phyloP scores from a whole-genome alignment of 2,329 filamentous ascomycete genomes.

The Colletotrichum spaethianum region DNA sequence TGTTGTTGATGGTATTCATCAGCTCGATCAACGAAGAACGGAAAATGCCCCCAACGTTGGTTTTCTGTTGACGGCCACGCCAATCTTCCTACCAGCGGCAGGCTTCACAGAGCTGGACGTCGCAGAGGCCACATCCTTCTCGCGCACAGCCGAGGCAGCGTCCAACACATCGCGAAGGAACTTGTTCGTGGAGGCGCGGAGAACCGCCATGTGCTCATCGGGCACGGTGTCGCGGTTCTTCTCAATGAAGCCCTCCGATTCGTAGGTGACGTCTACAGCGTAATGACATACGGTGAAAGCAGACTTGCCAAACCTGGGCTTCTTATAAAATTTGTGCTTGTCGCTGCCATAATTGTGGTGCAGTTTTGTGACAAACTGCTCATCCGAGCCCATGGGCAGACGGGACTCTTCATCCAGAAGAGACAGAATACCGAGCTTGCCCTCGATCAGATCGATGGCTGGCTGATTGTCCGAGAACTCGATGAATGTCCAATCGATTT shows the following conservation, averaged over 20 bases:
- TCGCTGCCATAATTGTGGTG: conserved; percentile 92
- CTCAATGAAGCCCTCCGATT: conserved; percentile 99
- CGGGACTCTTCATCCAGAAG: conserved; percentile 96
- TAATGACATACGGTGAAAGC: conserved; percentile 99
- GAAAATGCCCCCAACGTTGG: conserved; percentile 99
- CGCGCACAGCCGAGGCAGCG: conserved; percentile 86
- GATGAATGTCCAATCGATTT: conserved; percentile 99
- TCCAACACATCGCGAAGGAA: conserved; percentile 90
- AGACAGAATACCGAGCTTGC: conserved; percentile 92
- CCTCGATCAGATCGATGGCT: conserved; percentile 98
- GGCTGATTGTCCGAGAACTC: conserved; percentile 99
- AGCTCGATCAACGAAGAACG: conserved; percentile 98
- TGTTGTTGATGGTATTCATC: conserved; percentile 98
- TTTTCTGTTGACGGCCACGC: conserved; percentile 94
- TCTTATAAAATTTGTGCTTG: conserved; percentile 98
- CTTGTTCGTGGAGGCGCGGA: conserved; percentile 85
- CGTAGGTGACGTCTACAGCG: conserved; percentile 97
- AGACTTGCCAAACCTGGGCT: conserved; percentile 96
- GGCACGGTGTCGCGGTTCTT: conserved; percentile 99
- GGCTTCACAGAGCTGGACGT: conserved; percentile 82
- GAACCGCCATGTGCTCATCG: conserved; percentile 96
- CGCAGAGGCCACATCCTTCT: conserved; percentile 83
- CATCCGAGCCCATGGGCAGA: conserved; percentile 96
- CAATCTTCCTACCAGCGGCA: conserved; percentile 86
- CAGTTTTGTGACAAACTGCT: conserved; percentile 96